These are phyloP conservation scores for Leccinum uliginosum DNA, from an alignment of 768 basidiomycete genomes.

Conservation along the genomic window DNA sequence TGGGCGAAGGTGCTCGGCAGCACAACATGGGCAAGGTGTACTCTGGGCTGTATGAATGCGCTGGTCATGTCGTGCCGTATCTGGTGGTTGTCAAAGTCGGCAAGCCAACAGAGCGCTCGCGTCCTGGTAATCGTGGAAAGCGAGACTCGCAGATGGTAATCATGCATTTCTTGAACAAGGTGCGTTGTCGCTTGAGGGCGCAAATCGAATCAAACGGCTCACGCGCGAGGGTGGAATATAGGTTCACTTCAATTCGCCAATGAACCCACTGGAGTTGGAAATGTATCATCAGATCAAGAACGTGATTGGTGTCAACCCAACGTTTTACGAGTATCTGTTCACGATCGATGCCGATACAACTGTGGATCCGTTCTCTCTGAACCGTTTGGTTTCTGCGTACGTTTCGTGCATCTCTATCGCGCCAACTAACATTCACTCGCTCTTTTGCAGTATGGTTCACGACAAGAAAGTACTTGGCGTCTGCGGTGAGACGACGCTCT, in stretches of 20 bases:
- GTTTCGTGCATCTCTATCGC: background rate
- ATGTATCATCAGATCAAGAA: slow-evolving; percentile 99
- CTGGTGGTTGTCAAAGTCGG: slow-evolving; percentile 90
- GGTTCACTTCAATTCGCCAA: slow-evolving; percentile 96
- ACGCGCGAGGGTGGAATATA: slow-evolving; percentile 24
- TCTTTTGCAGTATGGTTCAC: slow-evolving; percentile 80
- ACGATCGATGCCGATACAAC: slow-evolving; percentile 95
- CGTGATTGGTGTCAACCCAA: slow-evolving; percentile 97
- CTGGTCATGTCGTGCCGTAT: slow-evolving; percentile 95
- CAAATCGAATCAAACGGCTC: background rate
- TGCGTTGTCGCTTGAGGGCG: slow-evolving; percentile 24
- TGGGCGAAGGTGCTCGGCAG: slow-evolving; percentile 93
- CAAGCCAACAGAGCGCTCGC: slow-evolving; percentile 87
- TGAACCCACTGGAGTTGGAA: slow-evolving; percentile 96
- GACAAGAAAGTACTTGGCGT: slow-evolving; percentile 92
- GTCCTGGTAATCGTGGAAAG: slow-evolving; percentile 97
- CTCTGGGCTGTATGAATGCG: slow-evolving; percentile 90
- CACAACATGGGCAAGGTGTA: slow-evolving; percentile 99
- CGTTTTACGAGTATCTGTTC: slow-evolving; percentile 95
- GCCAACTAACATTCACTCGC: background rate
- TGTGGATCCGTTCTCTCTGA: slow-evolving; percentile 82
- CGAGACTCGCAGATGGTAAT: slow-evolving; percentile 95
- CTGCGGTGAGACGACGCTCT: slow-evolving; percentile 90
- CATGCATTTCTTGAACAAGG: slow-evolving; percentile 98
- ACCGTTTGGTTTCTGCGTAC: slow-evolving; percentile 89